Base-by-base conservation (phyloP, 2,329 filamentous ascomycete genomes). In the Aspergillus latus region DNA sequence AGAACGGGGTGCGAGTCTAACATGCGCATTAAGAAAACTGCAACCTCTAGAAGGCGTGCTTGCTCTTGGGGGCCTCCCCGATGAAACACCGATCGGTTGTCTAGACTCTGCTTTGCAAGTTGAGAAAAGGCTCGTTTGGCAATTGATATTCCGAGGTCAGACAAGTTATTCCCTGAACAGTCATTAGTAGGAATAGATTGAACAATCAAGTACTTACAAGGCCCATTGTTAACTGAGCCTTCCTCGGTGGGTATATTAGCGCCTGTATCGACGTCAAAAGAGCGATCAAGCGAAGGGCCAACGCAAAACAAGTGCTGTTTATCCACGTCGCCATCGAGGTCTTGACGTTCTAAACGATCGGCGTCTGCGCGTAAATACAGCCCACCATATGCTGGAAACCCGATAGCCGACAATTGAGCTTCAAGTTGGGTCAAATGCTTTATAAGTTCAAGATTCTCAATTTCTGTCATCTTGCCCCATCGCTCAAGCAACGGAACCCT, bases 401-500 rank as follows among this genome's bases (percentile, higher is more conserved):
- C 1, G 39, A 67, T 61, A 32, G 50, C 54, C 3, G 59, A 58
- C 7, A 69, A 46, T 13, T 67, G 57, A 37, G 62, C 59, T 50
- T 69, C 64, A 6, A 65, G 47, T 34, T 62, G 13, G 5, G 63
- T 64, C 39, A 68, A 46, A 28, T 60, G 53, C 43, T 60, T 64
- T 11, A 68, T 68, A 6, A 70, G 56, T 15, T 64, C 37, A 8
- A 65, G 30, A 26, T 59, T 56, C 28, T 67, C 58, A n/a, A 54
- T 21, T 21, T 62, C 56, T 3, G 50, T 6, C 54, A 63, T 60
- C 9, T 52, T 58, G 15, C 59, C 64, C 70, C 68, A 71, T 58
- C 36, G 59, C 53, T 68, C 39, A 47, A 65, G 64, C 43, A 75
- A 58, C 29, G 59, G 61, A 57, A 75, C 62, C 2, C 74, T 73